Percentiles rank a stretch among this genome's conserved stretches.
Evolutionary conservation across 352 stramenopile genomes (phyloP).

Genomic region (Globisporangium uncinulatum): DNA sequence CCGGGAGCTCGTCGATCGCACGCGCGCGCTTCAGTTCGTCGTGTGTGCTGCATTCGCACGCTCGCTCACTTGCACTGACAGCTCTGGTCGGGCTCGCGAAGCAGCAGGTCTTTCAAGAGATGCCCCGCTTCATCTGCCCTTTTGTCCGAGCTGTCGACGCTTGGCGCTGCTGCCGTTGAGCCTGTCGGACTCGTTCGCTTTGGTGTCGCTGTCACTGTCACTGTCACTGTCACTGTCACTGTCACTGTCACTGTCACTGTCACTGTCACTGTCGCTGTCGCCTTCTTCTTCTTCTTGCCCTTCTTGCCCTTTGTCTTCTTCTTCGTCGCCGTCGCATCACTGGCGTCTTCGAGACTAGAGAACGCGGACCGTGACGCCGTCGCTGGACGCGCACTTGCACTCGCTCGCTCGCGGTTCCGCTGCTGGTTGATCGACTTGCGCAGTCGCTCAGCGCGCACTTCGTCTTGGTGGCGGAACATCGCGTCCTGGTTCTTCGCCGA

Average conservation of each 20-base stretch:
- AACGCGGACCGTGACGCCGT: background rate
- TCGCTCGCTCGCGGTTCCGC: slow-evolving; percentile 1
- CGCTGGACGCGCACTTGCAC: background rate
- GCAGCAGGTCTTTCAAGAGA: slow-evolving; percentile 11
- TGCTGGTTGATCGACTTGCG: slow-evolving; percentile 1
- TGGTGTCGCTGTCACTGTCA: background rate
- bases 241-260: too few species aligned
- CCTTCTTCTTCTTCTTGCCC: background rate
- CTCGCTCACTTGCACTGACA: too few species aligned
- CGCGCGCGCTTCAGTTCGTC: background rate
- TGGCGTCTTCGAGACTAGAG: background rate
- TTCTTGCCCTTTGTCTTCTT: slow-evolving; percentile 12
- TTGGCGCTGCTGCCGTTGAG: too few species aligned
- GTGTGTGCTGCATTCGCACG: too few species aligned
- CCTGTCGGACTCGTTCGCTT: slow-evolving; percentile 3
- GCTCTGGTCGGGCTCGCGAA: slow-evolving; percentile 8
- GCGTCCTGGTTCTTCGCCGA: background rate
- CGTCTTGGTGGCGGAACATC: slow-evolving; percentile 1
- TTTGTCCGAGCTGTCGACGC: too few species aligned
- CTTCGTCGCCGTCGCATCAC: slow-evolving; percentile 20
- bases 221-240: too few species aligned
- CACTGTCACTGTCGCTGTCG: background rate
- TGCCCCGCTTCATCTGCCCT: background rate
- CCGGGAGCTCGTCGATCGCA: background rate
- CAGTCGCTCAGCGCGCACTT: background rate